phyloP scores from a whole-genome alignment of 2,329 filamentous ascomycete species.

The Aspergillus sp. region DNA sequence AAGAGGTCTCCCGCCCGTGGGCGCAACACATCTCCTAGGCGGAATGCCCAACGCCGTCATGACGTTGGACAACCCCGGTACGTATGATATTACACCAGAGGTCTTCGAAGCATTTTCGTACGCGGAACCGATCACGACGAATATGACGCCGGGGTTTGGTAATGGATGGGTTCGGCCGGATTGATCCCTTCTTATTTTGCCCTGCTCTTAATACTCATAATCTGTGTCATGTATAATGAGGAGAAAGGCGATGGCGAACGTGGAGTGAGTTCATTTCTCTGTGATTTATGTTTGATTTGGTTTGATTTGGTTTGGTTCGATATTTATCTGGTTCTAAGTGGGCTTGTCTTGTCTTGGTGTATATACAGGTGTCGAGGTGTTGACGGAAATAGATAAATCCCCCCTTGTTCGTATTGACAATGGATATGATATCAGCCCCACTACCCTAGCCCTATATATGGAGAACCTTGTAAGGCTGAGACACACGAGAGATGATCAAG shows the following conservation, averaged over 20 bases:
- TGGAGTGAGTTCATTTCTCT: background rate
- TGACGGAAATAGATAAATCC: no score
- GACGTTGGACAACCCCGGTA: conserved; percentile 28
- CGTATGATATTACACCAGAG: conserved; percentile 38
- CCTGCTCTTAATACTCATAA: background rate
- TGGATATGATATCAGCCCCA: no score
- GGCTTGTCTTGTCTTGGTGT: no score
- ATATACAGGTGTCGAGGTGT: no score
- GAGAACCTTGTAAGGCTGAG: no score
- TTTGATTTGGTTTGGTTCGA: background rate
- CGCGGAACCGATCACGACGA: conserved; percentile 36
- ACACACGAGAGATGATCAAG: no score
- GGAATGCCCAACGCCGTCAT: conserved; percentile 29
- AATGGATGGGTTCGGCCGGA: conserved; percentile 14
- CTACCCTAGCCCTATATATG: no score
- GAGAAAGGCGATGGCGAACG: background rate
- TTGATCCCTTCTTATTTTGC: conserved; percentile 5
- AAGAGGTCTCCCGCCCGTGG: conserved; percentile 13
- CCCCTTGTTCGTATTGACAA: no score
- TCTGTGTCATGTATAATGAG: background rate
- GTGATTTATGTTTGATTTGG: background rate
- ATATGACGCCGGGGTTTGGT: conserved; percentile 30
- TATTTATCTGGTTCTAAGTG: background rate
- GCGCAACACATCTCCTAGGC: conserved; percentile 22
- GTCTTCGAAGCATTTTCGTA: conserved; percentile 40